Conservation (phyloP, 345 rosid species). For the Lumnitzera racemosa region DNA sequence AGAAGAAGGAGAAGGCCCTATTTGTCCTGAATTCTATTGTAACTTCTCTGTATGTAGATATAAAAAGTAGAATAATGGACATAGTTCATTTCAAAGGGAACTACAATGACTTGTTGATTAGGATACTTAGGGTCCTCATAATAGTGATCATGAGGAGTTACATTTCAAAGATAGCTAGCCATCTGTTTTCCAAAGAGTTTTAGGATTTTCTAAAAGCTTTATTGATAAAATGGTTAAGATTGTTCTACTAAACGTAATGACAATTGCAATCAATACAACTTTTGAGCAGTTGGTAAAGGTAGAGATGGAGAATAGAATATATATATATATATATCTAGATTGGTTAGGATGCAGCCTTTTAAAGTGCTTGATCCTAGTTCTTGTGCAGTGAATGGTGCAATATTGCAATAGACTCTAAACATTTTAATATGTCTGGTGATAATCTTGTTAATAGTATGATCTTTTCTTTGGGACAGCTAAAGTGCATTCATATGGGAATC, state of each 20-base stretch:
- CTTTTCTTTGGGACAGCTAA: no score
- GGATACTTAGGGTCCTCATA: slow-evolving; percentile 24
- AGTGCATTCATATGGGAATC: no score
- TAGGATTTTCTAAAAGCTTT: slow-evolving; percentile 50
- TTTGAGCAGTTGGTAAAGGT: no score
- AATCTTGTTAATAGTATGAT: no score
- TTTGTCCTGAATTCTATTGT: slow-evolving; percentile 45
- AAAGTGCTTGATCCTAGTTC: no score
- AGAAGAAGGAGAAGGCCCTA: slow-evolving; percentile 53
- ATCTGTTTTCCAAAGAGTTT: slow-evolving; percentile 43
- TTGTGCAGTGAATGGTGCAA: no score
- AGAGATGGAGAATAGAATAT: no score
- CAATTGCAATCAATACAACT: slow-evolving; percentile 57
- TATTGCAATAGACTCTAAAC: no score
- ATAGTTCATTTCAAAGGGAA: slow-evolving; percentile 50
- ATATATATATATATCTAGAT: no score
- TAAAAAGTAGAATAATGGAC: slow-evolving; percentile 40
- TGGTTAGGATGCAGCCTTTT: no score
- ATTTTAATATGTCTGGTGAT: no score
- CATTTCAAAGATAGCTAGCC: slow-evolving; percentile 48
- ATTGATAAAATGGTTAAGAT: slow-evolving; percentile 59
- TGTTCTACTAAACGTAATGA: slow-evolving; percentile 57
- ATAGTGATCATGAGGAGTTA: slow-evolving; percentile 20
- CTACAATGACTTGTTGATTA: slow-evolving; percentile 34
- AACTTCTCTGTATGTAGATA: slow-evolving; percentile 48